Base-by-base conservation (phyloP, 2,329 filamentous ascomycete genomes). In the Fusarium udum region DNA sequence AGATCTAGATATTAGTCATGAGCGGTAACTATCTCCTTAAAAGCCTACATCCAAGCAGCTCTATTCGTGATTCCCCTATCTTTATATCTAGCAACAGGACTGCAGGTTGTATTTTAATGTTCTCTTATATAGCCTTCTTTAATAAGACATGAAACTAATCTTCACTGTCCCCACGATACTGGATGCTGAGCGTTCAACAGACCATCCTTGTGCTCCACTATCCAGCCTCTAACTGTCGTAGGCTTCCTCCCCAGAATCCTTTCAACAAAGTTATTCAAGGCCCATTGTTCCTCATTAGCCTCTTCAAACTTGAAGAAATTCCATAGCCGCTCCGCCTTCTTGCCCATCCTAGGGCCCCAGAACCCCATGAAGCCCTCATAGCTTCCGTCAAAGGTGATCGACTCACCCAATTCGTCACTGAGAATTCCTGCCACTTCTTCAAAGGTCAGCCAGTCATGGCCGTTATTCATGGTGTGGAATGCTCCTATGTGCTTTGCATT, bases 1-100 rank as follows among this genome's bases (percentile, higher is more conserved):
- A 42, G 14, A 24, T 42, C 22, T 42, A 16, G 14, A 42, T 42
- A 7, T 24, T 42, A 16, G 14, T n/a, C 4, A 9, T 16, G 10
- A 7, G 22, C 14, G 24, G 22, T 42, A 4, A 42, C n/a, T 16
- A 42, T 42, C 6, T 42, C 40, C 40, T 42, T n/a, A 11, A n/a
- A 42, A 4, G 22, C 4, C 14, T n/a, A 16, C 0, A 24, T 24
- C 0, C 0, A 24, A 18, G n/a, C 9, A 42, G 40, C 9, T 13
- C 15, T 18, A 4, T 24, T 13, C 7, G 11, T 4, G n/a, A 43
- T 1, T 43, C 0, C 16, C 0, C 9, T 18, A 3, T 43, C 11
- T 9, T 18, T 13, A 8, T 13, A 43, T 43, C 15, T 12, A 43
- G 16, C 6, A 13, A 8, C n/a, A 43, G 16, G 42, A 24, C n/a